phyloP scores from a whole-genome alignment of 2,329 filamentous ascomycete species.

The Ceratocystiopsis minuta region DNA sequence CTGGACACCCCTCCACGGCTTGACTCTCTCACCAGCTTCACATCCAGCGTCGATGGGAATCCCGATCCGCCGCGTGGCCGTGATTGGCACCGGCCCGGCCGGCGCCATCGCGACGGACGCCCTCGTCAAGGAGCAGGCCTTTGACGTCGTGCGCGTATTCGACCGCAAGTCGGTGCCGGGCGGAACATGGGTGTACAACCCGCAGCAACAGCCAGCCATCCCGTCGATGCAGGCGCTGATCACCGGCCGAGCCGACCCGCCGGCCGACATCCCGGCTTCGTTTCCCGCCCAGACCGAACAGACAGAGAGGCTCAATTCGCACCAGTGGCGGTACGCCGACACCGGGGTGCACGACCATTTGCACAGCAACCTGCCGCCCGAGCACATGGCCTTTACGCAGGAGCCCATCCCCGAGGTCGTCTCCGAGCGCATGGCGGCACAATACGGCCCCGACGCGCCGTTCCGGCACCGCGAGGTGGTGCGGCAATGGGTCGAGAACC shows the following conservation, averaged over 20 bases:
- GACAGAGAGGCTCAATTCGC: too few species aligned
- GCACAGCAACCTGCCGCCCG: constrained; percentile 4
- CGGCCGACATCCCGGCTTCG: too few species aligned
- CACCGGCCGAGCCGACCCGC: not conserved
- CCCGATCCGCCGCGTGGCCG: constrained; percentile 3
- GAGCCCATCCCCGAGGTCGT: not conserved
- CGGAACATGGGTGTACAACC: too few species aligned
- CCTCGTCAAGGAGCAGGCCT: constrained; percentile 1
- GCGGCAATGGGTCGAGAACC: constrained; percentile 30
- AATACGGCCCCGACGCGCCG: constrained; percentile 35
- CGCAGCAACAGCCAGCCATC: too few species aligned
- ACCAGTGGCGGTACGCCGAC: too few species aligned
- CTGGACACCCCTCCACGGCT: too few species aligned
- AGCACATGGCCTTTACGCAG: constrained; percentile 2
- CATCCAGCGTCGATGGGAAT: too few species aligned
- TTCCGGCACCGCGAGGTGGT: constrained; percentile 43
- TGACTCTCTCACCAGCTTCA: too few species aligned
- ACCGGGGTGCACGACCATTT: not conserved
- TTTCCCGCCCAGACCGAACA: too few species aligned
- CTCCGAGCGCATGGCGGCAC: not conserved
- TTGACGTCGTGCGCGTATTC: constrained; percentile 3
- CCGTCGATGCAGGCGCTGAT: constrained; percentile 1
- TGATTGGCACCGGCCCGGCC: constrained; percentile 4
- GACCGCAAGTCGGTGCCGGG: too few species aligned
- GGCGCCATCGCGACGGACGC: not conserved